phyloP scores from a whole-genome alignment of 768 basidiomycete species.

The Suillus bovinus region DNA sequence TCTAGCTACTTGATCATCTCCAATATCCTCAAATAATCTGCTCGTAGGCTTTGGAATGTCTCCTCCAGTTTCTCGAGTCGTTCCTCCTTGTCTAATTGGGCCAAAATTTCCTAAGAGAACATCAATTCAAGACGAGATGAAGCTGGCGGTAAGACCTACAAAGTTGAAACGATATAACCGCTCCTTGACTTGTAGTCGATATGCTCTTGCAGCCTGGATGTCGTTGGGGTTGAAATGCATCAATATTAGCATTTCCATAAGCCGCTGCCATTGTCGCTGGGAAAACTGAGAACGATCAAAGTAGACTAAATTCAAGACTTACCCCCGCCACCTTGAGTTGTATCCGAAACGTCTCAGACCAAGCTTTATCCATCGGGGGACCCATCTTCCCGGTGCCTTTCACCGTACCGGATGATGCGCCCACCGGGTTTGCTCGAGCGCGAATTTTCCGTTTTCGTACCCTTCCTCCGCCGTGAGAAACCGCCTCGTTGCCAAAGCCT shows the following conservation, averaged over 20 bases:
- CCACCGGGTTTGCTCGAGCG: slow-evolving; percentile 29
- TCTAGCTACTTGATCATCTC: slow-evolving; percentile 39
- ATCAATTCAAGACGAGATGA: slow-evolving; percentile 5
- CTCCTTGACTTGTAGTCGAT: slow-evolving; percentile 92
- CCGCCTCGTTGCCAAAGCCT: slow-evolving; percentile 50
- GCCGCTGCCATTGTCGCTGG: slow-evolving; percentile 91
- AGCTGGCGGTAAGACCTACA: slow-evolving; percentile 45
- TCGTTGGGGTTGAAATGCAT: slow-evolving; percentile 67
- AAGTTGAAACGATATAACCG: slow-evolving; percentile 94
- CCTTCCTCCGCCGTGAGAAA: slow-evolving; percentile 50
- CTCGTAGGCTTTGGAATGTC: slow-evolving; percentile 83
- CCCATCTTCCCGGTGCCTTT: slow-evolving; percentile 60
- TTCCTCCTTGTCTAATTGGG: slow-evolving; percentile 85
- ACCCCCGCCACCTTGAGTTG: slow-evolving; percentile 91
- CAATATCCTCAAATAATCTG: slow-evolving; percentile 85
- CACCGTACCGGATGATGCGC: slow-evolving; percentile 21
- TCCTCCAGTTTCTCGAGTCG: slow-evolving; percentile 88
- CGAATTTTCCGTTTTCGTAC: slow-evolving; percentile 41
- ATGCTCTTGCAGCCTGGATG: slow-evolving; percentile 55
- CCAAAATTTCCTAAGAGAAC: slow-evolving; percentile 72
- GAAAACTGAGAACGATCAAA: slow-evolving; percentile 6
- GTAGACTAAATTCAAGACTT: slow-evolving; percentile 22
- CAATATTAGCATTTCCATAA: slow-evolving; percentile 89
- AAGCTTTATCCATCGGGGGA: slow-evolving; percentile 73
- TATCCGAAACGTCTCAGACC: slow-evolving; percentile 78